These are phyloP conservation scores for Batkoa obscura DNA, from an alignment of 371 early-diverging fungal genomes.

Conservation along the genomic window DNA sequence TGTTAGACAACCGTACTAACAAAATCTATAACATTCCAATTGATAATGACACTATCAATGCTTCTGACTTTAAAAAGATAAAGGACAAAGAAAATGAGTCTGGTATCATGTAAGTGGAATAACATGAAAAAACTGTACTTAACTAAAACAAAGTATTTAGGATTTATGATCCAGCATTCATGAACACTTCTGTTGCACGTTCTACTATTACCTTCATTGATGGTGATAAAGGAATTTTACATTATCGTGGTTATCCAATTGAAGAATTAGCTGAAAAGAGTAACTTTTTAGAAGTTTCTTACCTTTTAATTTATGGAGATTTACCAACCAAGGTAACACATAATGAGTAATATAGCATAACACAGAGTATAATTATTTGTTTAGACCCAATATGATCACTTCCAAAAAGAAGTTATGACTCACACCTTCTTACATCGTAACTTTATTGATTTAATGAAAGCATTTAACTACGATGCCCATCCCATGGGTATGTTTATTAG, in stretches of 20 bases:
- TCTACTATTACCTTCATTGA: slow-evolving; percentile 35
- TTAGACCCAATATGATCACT: slow-evolving; percentile 12
- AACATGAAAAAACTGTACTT: neutral
- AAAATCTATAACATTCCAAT: slow-evolving; percentile 18
- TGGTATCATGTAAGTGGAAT: slow-evolving; percentile 9
- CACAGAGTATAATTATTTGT: neutral
- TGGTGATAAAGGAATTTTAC: slow-evolving; percentile 33
- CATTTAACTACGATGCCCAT: slow-evolving; percentile 40
- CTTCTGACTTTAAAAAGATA: slow-evolving; percentile 13
- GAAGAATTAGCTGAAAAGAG: slow-evolving; percentile 24
- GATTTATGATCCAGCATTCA: slow-evolving; percentile 14
- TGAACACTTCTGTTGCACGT: slow-evolving; percentile 35
- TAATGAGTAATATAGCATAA: neutral
- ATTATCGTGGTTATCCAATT: slow-evolving; percentile 27
- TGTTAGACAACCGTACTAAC: slow-evolving; percentile 20
- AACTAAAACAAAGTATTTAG: neutral
- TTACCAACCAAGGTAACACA: slow-evolving; percentile 13
- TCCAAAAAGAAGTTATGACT: slow-evolving; percentile 19
- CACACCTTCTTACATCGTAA: slow-evolving; percentile 35
- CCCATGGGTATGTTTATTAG: slow-evolving; percentile 36
- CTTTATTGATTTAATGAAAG: slow-evolving; percentile 20
- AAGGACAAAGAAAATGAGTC: slow-evolving; percentile 10
- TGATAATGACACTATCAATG: slow-evolving; percentile 13
- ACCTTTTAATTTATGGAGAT: slow-evolving; percentile 24
- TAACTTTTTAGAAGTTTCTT: slow-evolving; percentile 22